phyloP scores from a whole-genome alignment of 257 asterid species.

The Nicotiana sylvestris region DNA sequence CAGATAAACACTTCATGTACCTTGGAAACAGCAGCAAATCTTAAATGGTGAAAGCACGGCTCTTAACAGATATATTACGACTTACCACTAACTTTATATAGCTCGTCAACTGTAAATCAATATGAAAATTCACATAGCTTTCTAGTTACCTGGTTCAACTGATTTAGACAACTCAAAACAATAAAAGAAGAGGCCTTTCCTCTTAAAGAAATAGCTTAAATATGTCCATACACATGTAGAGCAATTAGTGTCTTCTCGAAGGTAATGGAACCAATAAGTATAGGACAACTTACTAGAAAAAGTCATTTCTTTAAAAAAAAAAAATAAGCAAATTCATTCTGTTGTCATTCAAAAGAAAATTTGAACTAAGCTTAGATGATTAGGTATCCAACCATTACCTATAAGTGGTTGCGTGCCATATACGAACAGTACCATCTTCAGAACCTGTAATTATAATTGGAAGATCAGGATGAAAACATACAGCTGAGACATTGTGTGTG shows the following conservation, averaged over 20 bases:
- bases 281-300: neutral
- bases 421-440: conserved; percentile 98
- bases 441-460: conserved; percentile 97
- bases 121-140: neutral
- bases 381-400: conserved; percentile 38
- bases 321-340: neutral
- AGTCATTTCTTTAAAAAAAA: neutral
- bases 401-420: conserved; percentile 98
- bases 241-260: conserved; percentile 19
- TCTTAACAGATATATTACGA: neutral
- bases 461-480: conserved; percentile 98
- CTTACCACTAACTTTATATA: neutral
- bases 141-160: conserved; percentile 7
- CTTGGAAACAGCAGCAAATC: conserved; percentile 12
- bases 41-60: neutral
- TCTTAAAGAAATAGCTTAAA: neutral
- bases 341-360: neutral
- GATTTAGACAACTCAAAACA: neutral
- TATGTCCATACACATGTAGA: conserved; percentile 14
- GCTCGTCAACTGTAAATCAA: conserved; percentile 1
- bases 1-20: neutral
- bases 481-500: conserved; percentile 98
- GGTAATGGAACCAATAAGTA: conserved; percentile 20
- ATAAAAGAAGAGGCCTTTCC: conserved; percentile 14
- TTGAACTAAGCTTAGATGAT: neutral